phyloP scores from a whole-genome alignment of 441 rosid genomes.

The Bocquillonia castaneifolia region DNA sequence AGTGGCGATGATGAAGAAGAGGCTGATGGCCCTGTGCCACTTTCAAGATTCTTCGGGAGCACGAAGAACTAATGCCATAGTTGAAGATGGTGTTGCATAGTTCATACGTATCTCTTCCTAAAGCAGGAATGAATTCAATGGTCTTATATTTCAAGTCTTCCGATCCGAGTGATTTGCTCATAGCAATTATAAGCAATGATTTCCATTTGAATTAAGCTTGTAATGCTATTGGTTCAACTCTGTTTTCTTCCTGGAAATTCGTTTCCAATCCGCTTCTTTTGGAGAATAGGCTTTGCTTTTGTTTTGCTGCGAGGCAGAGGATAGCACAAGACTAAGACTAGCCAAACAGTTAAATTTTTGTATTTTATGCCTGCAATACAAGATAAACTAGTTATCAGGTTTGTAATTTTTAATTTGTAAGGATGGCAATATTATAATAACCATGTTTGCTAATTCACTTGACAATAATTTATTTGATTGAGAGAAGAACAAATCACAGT shows the following conservation, averaged over 20 bases:
- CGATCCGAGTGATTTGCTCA: neutral
- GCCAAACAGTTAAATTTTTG: neutral
- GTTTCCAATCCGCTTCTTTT: neutral
- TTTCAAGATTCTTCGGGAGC: constrained; percentile 81
- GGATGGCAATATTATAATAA: neutral
- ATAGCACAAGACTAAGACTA: constrained; percentile 3
- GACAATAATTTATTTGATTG: too few relatives aligned
- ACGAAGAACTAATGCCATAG: constrained; percentile 38
- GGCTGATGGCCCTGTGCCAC: constrained; percentile 75
- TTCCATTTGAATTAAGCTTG: constrained; percentile 13
- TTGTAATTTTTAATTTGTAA: neutral
- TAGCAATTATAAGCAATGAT: constrained; percentile 9
- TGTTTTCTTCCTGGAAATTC: neutral
- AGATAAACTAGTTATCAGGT: neutral
- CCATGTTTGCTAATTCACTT: neutral
- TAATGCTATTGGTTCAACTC: neutral
- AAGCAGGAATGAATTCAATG: constrained; percentile 5
- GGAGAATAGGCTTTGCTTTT: neutral
- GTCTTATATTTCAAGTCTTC: neutral
- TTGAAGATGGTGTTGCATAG: constrained; percentile 15
- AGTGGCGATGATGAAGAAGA: constrained; percentile 45
- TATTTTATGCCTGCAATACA: constrained; percentile 5
- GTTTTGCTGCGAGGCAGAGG: neutral
- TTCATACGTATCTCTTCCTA: constrained; percentile 11
- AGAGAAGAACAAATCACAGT: too few relatives aligned